Base-by-base conservation (phyloP, 2,329 filamentous ascomycete genomes). In the Xylariaceae sp. region DNA sequence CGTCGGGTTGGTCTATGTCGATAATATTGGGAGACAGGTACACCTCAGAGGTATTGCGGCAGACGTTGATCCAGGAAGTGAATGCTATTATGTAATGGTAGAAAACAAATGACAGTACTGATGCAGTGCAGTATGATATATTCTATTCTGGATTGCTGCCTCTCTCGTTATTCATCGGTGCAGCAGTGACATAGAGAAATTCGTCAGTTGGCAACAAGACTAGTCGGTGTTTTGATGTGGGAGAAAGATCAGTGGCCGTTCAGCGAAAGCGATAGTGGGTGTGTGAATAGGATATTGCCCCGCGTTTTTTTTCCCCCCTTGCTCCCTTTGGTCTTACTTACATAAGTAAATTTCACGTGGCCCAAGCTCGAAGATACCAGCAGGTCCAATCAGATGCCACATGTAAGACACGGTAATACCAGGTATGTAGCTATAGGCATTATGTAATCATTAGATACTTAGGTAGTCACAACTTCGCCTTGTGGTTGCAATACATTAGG, bases 261-360 rank as follows among this genome's bases (percentile, higher is more conserved):
- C 32, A 37, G 32, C 14, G 32, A 37, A 37, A 37, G 32, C 32
- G 32, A 37, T 37, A 37, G 32, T 37, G 32, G 32, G 32, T 37
- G 7, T 37, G 44, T 46, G 23, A 16, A 45, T 23, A n/a, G n/a
- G n/a, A n/a, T n/a, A 21, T 20, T 46, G 44, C 44, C 44, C 44
- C 44, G 44, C 44, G 29, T 46, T 46, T 29, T 46, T 46, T 46
- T 46, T 44, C 26, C 29, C 41, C n/a, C n/a, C n/a, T n/a, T n/a
- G n/a, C n/a, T n/a, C n/a, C n/a, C n/a, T n/a, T 43, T 43, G 41
- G 18, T 46, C 14, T 46, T 46, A n/a, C n/a, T n/a, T n/a, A n/a
- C n/a, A n/a, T n/a, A 7, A 32, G 20, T 16, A 16, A 46, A n/a
- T 46, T 46, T 46, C 44, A 46, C 44, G 44, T 46, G 44, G 44